These are phyloP conservation scores for Antitrichia curtipendula DNA, from an alignment of 225 moss, liverwort and hornwort species.

Conservation along the genomic window DNA sequence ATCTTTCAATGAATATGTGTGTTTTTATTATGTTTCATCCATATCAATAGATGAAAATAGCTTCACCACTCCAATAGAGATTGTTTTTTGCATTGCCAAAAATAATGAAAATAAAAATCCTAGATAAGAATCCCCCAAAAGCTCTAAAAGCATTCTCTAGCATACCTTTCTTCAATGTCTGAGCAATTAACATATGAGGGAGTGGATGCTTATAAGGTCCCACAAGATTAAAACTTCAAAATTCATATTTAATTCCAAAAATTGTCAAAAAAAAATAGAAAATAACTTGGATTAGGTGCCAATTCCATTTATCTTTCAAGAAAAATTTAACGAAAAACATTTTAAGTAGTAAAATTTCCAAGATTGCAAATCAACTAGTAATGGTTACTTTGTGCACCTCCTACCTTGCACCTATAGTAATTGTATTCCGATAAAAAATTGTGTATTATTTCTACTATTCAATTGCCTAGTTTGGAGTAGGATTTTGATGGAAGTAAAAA, in stretches of 20 bases:
- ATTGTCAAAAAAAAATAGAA: neutral
- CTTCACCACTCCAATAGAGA: fast-evolving
- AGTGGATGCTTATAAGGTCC: neutral
- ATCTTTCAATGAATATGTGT: neutral
- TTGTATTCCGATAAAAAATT: neutral
- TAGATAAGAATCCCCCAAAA: neutral
- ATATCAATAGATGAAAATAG: neutral
- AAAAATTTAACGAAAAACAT: neutral
- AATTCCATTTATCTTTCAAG: neutral
- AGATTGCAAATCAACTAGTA: fast-evolving
- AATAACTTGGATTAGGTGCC: neutral
- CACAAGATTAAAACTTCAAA: neutral
- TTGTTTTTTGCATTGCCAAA: fast-evolving
- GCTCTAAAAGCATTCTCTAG: neutral
- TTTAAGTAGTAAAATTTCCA: fast-evolving
- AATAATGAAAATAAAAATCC: neutral
- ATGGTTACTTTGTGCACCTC: neutral
- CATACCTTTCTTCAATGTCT: neutral
- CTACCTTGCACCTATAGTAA: neutral
- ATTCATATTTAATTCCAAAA: fast-evolving
- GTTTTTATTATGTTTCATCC: neutral
- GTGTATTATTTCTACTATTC: neutral
- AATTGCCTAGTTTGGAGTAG: neutral
- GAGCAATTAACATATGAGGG: neutral
- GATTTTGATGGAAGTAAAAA: neutral